These are phyloP conservation scores for Pseudogymnoascus sp. DNA, from an alignment of 2,329 filamentous ascomycete genomes.

Conservation along the genomic window DNA sequence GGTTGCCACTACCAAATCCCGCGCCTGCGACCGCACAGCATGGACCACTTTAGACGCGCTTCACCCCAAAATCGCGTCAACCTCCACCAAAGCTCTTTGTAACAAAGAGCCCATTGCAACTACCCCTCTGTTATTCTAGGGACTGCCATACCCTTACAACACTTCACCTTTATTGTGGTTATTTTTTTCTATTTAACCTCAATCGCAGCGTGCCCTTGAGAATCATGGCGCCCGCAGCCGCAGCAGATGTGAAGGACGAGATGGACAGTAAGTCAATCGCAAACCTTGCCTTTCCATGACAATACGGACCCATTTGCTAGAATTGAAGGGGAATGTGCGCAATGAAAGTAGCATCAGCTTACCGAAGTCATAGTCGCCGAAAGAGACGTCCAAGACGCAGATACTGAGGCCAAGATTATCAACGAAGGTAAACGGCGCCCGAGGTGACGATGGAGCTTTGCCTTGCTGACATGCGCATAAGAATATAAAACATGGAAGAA, in stretches of 20 bases:
- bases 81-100: slow-evolving; percentile 2
- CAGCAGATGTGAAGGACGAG: slow-evolving; percentile 38
- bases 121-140: not conserved
- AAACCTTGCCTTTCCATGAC: slow-evolving; percentile 9
- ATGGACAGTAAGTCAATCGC: slow-evolving; percentile 38
- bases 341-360: slow-evolving; percentile 10
- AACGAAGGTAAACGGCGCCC: slow-evolving; percentile 53
- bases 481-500: slow-evolving; percentile 99
- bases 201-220: not conserved
- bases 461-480: slow-evolving; percentile 29
- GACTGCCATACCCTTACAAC: not conserved
- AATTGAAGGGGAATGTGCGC: slow-evolving; percentile 10
- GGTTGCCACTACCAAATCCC: slow-evolving; percentile 5
- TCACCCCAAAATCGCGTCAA: slow-evolving; percentile 7
- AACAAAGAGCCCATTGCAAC: not conserved
- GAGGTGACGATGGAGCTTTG: not conserved
- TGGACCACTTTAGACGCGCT: slow-evolving; percentile 11
- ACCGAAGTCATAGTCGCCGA: slow-evolving; percentile 39
- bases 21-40: slow-evolving; percentile 5
- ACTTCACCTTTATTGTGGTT: not conserved
- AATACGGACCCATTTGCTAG: not conserved
- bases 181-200: not conserved
- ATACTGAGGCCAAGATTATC: slow-evolving; percentile 77
- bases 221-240: slow-evolving; percentile 40
- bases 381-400: slow-evolving; percentile 59